A percentile compares a stretch with the other conserved stretches of the same genome.
Evolutionary conservation across 148 eudicot genomes (phyloP).

Genomic region (Talinum fruticosum): DNA sequence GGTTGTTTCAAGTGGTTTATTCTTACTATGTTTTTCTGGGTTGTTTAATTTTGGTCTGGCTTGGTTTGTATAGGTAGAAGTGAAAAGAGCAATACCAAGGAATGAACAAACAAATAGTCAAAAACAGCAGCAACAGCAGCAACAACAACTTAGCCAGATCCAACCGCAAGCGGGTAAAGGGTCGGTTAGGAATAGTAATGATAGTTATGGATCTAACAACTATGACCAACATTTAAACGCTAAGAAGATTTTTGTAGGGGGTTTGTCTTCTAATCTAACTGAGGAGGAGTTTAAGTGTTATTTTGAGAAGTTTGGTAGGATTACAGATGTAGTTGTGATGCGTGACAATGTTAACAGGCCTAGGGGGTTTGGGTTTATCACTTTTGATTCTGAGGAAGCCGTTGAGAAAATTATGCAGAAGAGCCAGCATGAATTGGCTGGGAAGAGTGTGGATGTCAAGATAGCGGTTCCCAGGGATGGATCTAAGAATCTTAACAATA

Average conservation of each 20-base stretch:
- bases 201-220: slow-evolving; percentile 25
- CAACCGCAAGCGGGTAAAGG: slow-evolving; percentile 32
- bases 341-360: slow-evolving; percentile 76
- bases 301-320: slow-evolving; percentile 75
- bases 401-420: slow-evolving; percentile 59
- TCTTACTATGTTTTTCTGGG: neutral
- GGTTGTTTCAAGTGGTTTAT: neutral
- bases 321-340: slow-evolving; percentile 86
- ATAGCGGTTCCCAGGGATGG: slow-evolving; percentile 65
- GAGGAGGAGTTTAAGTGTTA: slow-evolving; percentile 68
- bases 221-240: slow-evolving; percentile 37
- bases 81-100: slow-evolving; percentile 73
- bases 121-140: neutral
- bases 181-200: slow-evolving; percentile 36
- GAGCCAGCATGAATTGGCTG: slow-evolving; percentile 61
- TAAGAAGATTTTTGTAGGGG: slow-evolving; percentile 92
- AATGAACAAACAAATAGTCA: slow-evolving; percentile 34
- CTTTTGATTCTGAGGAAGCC: slow-evolving; percentile 75
- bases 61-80: slow-evolving; percentile 61
- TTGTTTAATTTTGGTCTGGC: slow-evolving; percentile 5
- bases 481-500: slow-evolving; percentile 25
- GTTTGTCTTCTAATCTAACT: slow-evolving; percentile 68
- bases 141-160: slow-evolving; percentile 24
- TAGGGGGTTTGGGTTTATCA: slow-evolving; percentile 88
- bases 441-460: slow-evolving; percentile 85